A percentile compares a stretch with the other conserved stretches of the same genome.
These are phyloP conservation scores for Leccinum incarnatum DNA, from an alignment of 768 basidiomycete species.

Conservation along the genomic window DNA sequence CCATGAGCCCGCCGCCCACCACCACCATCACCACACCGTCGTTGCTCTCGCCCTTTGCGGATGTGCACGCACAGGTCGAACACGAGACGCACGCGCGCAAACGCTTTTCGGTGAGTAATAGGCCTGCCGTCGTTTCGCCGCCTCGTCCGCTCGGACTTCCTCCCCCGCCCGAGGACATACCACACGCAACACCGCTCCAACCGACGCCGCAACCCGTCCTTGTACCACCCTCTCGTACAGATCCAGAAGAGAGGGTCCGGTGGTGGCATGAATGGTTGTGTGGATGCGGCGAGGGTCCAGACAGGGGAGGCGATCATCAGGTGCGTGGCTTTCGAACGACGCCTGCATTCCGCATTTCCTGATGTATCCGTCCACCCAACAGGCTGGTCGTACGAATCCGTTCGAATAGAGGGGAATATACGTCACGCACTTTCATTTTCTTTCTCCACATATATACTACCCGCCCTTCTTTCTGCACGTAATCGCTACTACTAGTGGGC, in stretches of 20 bases:
- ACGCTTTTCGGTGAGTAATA: conserved; percentile 2
- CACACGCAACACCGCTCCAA: conserved; percentile 34
- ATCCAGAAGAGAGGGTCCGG: conserved; percentile 36
- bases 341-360: not conserved
- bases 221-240: conserved; percentile 22
- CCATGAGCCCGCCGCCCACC: not conserved
- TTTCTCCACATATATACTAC: conserved; percentile 8
- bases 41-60: conserved; percentile 36
- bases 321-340: conserved; percentile 36
- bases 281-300: conserved; percentile 72
- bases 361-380: not conserved
- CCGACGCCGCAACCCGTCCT: conserved; percentile 33
- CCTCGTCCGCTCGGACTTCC: conserved; percentile 64
- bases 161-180: conserved; percentile 38
- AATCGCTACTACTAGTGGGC: conserved; percentile 8
- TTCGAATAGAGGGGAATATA: conserved; percentile 36
- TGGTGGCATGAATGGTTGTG: conserved; percentile 92
- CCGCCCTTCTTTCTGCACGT: conserved; percentile 3
- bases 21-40: conserved; percentile 5
- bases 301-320: conserved; percentile 71
- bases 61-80: conserved; percentile 26
- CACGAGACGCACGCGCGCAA: not conserved
- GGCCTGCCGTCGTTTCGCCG: conserved; percentile 34
- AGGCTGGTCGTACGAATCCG: conserved; percentile 77
- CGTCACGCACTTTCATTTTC: conserved; percentile 2